A percentile compares a stretch with the other conserved stretches of the same genome.
Conservation (phyloP, 805 yeast genomes). For the Candida berthetii region DNA sequence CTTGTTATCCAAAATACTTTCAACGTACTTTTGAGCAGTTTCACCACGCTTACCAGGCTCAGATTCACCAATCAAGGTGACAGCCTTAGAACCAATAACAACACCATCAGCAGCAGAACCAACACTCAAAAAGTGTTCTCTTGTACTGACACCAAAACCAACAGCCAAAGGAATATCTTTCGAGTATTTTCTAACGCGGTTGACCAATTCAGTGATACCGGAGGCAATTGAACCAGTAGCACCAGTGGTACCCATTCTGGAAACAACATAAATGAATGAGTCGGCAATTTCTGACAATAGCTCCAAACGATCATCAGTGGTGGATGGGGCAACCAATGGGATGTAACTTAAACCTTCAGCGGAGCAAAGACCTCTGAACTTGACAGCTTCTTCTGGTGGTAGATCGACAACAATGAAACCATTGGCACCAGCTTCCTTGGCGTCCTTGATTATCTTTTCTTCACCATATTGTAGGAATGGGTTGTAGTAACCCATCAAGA, state of each 20-base stretch:
- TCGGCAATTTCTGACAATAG: constrained; percentile 83
- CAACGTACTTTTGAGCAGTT: constrained; percentile 61
- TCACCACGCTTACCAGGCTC: constrained; percentile 51
- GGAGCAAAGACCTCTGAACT: constrained; percentile 70
- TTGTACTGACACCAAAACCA: constrained; percentile 94
- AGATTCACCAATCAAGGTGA: constrained; percentile 64
- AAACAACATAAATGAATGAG: constrained; percentile 92
- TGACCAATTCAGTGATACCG: constrained; percentile 62
- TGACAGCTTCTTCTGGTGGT: constrained; percentile 96
- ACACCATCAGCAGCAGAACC: constrained; percentile 89
- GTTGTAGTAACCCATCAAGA: constrained; percentile 97
- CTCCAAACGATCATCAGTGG: constrained; percentile 83
- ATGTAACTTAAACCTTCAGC: constrained; percentile 71
- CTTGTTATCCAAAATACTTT: constrained; percentile 60
- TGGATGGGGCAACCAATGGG: constrained; percentile 95
- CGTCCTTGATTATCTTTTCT: constrained; percentile 67
- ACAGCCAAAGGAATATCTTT: constrained; percentile 83
- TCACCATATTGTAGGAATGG: constrained; percentile 91
- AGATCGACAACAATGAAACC: constrained; percentile 93
- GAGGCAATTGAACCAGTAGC: constrained; percentile 59
- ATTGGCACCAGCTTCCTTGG: constrained; percentile 87
- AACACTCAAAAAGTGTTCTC: constrained; percentile 81
- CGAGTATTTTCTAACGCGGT: constrained; percentile 70
- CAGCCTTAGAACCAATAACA: constrained; percentile 87
- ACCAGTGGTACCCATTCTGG: constrained; percentile 98